phyloP scores from a whole-genome alignment of 2,329 filamentous ascomycete genomes.

The Ascochyta lentis region DNA sequence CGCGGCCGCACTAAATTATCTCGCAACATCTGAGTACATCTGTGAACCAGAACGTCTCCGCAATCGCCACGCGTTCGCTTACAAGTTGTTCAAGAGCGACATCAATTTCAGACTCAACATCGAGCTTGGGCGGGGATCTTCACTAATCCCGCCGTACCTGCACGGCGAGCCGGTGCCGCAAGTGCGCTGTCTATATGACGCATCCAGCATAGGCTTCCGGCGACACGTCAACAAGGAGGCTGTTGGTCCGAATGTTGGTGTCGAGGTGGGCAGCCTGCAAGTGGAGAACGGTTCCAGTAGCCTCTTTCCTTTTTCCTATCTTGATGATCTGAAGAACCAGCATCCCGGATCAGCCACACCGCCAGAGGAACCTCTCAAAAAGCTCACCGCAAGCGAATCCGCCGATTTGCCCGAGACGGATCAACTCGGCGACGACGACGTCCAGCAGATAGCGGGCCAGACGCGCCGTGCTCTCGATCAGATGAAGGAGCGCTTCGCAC shows the following conservation, averaged over 20 bases:
- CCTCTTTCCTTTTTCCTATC: not conserved
- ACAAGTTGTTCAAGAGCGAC: conserved; percentile 31
- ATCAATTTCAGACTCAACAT: conserved; percentile 39
- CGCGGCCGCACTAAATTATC: conserved; percentile 14
- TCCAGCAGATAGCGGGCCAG: conserved; percentile 20
- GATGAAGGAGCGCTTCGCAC: conserved; percentile 21
- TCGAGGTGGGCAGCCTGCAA: not conserved
- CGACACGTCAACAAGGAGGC: conserved; percentile 21
- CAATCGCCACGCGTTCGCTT: conserved; percentile 37
- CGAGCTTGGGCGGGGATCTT: conserved; percentile 29
- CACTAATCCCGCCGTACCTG: conserved; percentile 43
- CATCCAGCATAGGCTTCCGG: conserved; percentile 54
- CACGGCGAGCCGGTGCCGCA: conserved; percentile 35
- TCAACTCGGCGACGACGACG: conserved; percentile 26
- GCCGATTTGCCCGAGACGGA: conserved; percentile 31
- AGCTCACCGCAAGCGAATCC: not conserved
- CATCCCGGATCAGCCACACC: not conserved
- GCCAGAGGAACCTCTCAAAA: not conserved
- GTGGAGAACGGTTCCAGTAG: not conserved
- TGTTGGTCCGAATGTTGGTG: not conserved
- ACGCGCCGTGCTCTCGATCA: conserved; percentile 15
- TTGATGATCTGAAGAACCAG: not conserved
- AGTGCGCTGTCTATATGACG: conserved; percentile 37
- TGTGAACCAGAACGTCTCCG: conserved; percentile 33
- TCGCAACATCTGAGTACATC: conserved; percentile 27